Evolutionary conservation across 1,284 basidiomycete species (phyloP).

Genomic region (Boletus smithii): DNA sequence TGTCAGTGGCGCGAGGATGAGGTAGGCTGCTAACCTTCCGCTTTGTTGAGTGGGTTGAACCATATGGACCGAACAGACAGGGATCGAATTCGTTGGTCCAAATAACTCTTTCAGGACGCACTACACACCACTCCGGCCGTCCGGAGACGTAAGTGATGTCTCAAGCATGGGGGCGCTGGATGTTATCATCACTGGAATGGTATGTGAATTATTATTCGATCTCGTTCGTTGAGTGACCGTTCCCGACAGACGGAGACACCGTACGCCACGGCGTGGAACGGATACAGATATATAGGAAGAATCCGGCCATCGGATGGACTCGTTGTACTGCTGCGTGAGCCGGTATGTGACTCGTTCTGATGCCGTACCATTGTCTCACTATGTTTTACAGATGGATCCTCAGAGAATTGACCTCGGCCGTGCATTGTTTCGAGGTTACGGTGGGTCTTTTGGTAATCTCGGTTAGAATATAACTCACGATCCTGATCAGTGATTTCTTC

Average conservation of each 20-base stretch:
- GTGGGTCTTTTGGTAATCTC: conserved; percentile 27
- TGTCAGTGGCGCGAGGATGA: conserved; percentile 35
- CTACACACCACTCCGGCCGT: conserved; percentile 30
- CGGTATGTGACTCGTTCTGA: conserved; percentile 34
- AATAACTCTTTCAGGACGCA: conserved; percentile 34
- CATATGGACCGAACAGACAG: conserved; percentile 32
- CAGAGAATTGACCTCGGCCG: conserved; percentile 34
- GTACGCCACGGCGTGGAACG: conserved; percentile 49
- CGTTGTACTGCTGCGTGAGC: conserved; percentile 38
- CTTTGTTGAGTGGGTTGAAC: conserved; percentile 6
- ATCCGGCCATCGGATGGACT: conserved; percentile 36
- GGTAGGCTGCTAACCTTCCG: conserved; percentile 26
- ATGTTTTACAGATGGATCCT: conserved; percentile 23
- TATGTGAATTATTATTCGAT: conserved; percentile 26
- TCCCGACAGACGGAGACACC: conserved; percentile 42
- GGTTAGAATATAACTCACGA: conserved; percentile 7
- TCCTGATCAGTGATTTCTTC: conserved; percentile 41
- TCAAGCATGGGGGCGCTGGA: conserved; percentile 31
- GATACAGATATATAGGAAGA: conserved; percentile 34
- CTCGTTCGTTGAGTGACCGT: conserved; percentile 9
- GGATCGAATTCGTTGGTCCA: conserved; percentile 40
- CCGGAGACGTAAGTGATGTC: conserved; percentile 14
- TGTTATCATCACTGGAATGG: conserved; percentile 50
- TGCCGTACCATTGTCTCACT: neutral
- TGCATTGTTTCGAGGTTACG: conserved; percentile 47